Conservation (phyloP, 495 filamentous ascomycete genomes). For the Talaromyces trachyspermus region DNA sequence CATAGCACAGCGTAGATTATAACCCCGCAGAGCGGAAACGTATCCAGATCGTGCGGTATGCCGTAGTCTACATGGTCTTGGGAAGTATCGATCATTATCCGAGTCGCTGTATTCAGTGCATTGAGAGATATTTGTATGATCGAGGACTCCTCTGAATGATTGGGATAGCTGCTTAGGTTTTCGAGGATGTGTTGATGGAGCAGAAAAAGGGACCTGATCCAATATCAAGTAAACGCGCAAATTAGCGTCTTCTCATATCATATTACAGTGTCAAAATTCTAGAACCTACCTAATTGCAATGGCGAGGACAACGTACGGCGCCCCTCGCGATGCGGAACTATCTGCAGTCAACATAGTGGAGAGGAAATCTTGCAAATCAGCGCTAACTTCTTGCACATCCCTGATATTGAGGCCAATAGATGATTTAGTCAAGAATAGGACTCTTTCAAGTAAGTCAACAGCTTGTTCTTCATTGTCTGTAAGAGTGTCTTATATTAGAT, state of each 20-base stretch:
- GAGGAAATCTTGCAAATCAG: neutral
- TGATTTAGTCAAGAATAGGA: neutral
- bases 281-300: neutral
- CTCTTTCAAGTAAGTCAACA: neutral
- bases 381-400: neutral
- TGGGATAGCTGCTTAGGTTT: neutral
- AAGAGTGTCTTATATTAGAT: neutral
- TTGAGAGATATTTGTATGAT: neutral
- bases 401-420: neutral
- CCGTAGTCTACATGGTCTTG: slow-evolving; percentile 1
- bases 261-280: too few species aligned
- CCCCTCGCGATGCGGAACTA: neutral
- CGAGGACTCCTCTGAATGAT: neutral
- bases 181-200: neutral
- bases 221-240: neutral
- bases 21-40: neutral
- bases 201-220: neutral
- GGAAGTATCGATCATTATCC: slow-evolving; percentile 2
- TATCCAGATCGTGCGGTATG: neutral
- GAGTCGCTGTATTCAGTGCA: neutral
- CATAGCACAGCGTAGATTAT: neutral
- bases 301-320: neutral
- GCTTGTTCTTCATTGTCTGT: neutral
- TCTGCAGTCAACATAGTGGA: neutral
- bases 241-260: too few species aligned